Base-by-base conservation (phyloP, 805 yeast species). In the Yarrowia sp. region DNA sequence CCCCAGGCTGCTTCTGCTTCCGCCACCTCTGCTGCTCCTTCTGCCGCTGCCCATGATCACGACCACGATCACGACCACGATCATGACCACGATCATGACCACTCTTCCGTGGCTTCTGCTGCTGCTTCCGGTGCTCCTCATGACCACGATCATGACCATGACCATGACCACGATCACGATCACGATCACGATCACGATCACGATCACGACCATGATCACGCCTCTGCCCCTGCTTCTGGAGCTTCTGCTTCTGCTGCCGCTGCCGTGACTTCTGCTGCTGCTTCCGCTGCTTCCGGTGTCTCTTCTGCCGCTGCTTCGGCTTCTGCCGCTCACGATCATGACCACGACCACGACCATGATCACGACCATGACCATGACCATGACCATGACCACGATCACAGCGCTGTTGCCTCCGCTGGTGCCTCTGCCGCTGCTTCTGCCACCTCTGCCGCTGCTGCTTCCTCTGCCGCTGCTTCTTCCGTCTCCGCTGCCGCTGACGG, bases 311-410 rank as follows among this genome's bases (percentile, higher is more conserved):
- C 58, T 22, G 39, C 31, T 13, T 16, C 38, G 19, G 39, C 32
- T 18, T 12, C 32, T 24, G 56, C 55, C 18, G 41, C 6, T 13
- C 56, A 44, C 33, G 51, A 44, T n/a, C 51, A 44, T 21, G 51
- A 44, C 18, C 51, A 44, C 24, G 51, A 44, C 33, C 51, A 44
- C 33, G 51, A 44, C 21, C 46, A 35, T n/a, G 61, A 35, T 21
- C 44, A 35, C 56, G 51, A 44, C 24, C 35, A 44, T 13, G 51
- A 25, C 33, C 55, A 47, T 25, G 38, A 18, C 41, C 41, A 36
- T 27, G 44, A 19, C 22, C 13, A 31, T 32, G 29, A 21, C 12
- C 31, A 41, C 5, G 41, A 31, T 16, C 14, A 25, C 2, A 12
- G 29, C 2, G 29, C 29, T n/a, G n/a, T n/a, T 19, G 36, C 36